phyloP scores from a whole-genome alignment of 169 alveolate species.

The Condylostoma magnum region DNA sequence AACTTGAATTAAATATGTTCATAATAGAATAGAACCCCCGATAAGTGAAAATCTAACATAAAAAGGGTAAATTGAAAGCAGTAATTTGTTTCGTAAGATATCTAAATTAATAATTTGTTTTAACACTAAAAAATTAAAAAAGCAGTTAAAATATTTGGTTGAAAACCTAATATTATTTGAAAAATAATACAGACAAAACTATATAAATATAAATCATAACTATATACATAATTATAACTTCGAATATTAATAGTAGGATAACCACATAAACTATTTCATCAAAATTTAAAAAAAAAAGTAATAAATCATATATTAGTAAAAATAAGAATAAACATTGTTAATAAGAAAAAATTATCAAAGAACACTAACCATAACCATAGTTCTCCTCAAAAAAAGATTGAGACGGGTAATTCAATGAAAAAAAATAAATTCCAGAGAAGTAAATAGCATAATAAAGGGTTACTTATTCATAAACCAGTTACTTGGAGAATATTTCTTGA shows the following conservation, averaged over 20 bases:
- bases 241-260: not conserved
- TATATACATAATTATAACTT: not conserved
- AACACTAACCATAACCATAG: conserved; percentile 1
- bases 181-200: not conserved
- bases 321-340: not conserved
- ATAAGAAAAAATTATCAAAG: not conserved
- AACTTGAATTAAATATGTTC: not conserved
- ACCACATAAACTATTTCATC: conserved; percentile 14
- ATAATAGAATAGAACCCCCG: conserved; percentile 14
- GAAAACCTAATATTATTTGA: not conserved
- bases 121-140: not conserved
- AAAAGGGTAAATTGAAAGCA: not conserved
- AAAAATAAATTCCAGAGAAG: not conserved
- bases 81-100: not conserved
- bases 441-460: not conserved
- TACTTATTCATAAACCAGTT: not conserved
- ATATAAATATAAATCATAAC: not conserved
- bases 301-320: not conserved
- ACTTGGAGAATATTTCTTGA: conserved; percentile 15
- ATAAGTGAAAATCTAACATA: conserved; percentile 12
- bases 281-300: conserved; percentile 20
- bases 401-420: conserved; percentile 5
- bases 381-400: conserved; percentile 28
- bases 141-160: not conserved
- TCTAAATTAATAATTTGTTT: not conserved